Conservation (phyloP, 176 grass and related monocot species). For the Puccinellia tenuiflora region DNA sequence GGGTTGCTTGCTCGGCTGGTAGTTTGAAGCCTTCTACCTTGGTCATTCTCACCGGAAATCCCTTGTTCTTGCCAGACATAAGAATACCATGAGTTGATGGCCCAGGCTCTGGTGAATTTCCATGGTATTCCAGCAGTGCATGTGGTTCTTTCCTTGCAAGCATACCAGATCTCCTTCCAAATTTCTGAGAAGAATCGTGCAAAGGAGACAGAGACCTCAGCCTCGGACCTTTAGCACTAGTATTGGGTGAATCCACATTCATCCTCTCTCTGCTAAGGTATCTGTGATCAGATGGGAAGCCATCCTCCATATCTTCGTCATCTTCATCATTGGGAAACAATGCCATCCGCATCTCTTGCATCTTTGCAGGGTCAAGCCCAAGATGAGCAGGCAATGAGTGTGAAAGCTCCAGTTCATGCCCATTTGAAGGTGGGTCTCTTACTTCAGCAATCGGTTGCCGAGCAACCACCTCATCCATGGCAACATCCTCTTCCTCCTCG, state of each 20-base stretch:
- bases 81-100: constrained; percentile 59
- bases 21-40: constrained; percentile 87
- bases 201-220: constrained; percentile 53
- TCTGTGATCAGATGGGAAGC: constrained; percentile 39
- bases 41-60: constrained; percentile 50
- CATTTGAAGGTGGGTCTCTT: constrained; percentile 40
- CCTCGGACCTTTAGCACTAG: constrained; percentile 37
- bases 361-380: constrained; percentile 75
- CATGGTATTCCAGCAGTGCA: constrained; percentile 65
- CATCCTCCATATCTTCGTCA: constrained; percentile 41
- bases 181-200: constrained; percentile 49
- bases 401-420: constrained; percentile 56
- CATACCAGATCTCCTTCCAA: constrained; percentile 32
- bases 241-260: constrained; percentile 50
- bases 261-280: constrained; percentile 44
- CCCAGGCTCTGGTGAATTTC: constrained; percentile 49
- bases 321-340: constrained; percentile 66
- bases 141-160: constrained; percentile 55
- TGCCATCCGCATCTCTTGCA: constrained; percentile 69
- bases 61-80: constrained; percentile 74
- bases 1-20: constrained; percentile 61
- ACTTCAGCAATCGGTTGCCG: constrained; percentile 40
- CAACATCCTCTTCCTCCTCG: constrained; percentile 68
- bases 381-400: constrained; percentile 92
- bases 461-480: constrained; percentile 52